Base-by-base conservation (phyloP, 78 protist genomes). In the Dictyostelium citrinum region DNA sequence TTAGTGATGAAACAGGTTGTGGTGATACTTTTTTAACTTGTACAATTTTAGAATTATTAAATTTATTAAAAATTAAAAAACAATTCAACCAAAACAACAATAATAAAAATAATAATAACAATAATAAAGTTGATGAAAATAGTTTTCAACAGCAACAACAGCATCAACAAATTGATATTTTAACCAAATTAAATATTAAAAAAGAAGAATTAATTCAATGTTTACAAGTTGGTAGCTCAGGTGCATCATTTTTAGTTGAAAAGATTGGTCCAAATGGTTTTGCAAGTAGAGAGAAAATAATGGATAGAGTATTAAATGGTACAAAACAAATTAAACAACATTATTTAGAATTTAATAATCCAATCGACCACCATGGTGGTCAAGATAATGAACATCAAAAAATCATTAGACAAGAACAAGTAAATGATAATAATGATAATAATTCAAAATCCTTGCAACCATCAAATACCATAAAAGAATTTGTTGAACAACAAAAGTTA, bases 241-340 rank as follows among this genome's bases (percentile, higher is more conserved):
- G 93, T 78, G 93, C 93, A 67, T 78, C 86, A 27, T 88, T 88
- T 79, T 46, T 88, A 24, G 93, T 88, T 43, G 93, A 88, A 64
- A 72, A 88, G 37, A 78, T 88, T 20, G 93, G 93, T 24, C 93
- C 93, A 31, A 88, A 88, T 67, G 93, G 93, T 5, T 88, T 88
- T 88, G 85, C 81, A 27, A 67, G 17, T 35, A 20, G 85, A 78
- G 41, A 67, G 1, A 67, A 11, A 35, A 88, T 88, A 5, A 5
- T 88, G 14, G 93, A 88, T 10, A 41, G 93, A 24, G 93, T 88
- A 12, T 29, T 37, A 72, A 76, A 75, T 12, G 93, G 93, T 8
- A 51, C 33, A 1, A 60, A 78, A 88, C 93, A 88, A 68, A 3
- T 37, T 0, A 88, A 88, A 49, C 33, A 70, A 27, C 82, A 55